These are phyloP conservation scores for Comarum palustre DNA, from an alignment of 306 rosid species.

Conservation along the genomic window DNA sequence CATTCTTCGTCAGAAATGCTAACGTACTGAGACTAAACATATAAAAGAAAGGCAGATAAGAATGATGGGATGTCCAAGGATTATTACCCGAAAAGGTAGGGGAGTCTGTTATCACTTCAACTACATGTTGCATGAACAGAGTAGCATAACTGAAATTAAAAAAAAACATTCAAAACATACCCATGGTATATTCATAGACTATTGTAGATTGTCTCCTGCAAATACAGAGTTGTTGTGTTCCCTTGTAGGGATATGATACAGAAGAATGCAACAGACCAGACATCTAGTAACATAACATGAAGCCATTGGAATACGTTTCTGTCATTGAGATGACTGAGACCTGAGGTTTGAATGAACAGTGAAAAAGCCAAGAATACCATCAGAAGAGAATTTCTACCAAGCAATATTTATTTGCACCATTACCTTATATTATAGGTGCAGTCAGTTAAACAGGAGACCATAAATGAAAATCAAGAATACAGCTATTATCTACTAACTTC, in stretches of 20 bases:
- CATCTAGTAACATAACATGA: not conserved
- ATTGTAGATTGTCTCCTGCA: not conserved
- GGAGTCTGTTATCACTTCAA: conserved; percentile 75
- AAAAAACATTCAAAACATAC: conserved; percentile 26
- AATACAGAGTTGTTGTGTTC: not conserved
- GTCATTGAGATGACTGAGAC: conserved; percentile 1
- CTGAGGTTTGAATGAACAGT: not conserved
- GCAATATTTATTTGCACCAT: not conserved
- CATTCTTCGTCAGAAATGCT: not conserved
- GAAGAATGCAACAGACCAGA: not conserved
- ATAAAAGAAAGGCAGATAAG: not conserved
- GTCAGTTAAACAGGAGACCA: not conserved
- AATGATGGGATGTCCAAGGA: conserved; percentile 20
- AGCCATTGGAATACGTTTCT: not conserved
- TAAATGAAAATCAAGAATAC: not conserved
- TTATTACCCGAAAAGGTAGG: conserved; percentile 72
- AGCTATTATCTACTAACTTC: not conserved
- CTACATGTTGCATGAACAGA: conserved; percentile 83
- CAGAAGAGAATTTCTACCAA: not conserved
- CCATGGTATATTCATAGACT: not conserved
- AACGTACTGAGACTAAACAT: not conserved
- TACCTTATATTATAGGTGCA: conserved; percentile 1
- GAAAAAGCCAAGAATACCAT: not conserved
- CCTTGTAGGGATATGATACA: not conserved
- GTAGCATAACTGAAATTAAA: conserved; percentile 59